Evolutionary conservation across 2,329 filamentous ascomycete genomes (phyloP).

Genomic region (Tolypocladium cylindrosporum): DNA sequence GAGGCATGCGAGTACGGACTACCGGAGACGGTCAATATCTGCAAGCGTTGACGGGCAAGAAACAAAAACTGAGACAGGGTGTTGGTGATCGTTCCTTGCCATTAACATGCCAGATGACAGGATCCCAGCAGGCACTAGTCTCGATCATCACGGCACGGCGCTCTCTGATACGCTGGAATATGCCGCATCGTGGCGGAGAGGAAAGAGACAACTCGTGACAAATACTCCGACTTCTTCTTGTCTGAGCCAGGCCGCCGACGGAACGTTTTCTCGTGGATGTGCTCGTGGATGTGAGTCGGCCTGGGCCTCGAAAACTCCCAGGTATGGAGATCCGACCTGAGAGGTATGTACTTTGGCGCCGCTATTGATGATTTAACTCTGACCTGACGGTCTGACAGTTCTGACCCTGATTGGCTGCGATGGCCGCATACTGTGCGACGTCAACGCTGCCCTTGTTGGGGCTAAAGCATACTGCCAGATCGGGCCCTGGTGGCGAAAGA

Average conservation of each 20-base stretch:
- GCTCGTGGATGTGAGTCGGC: neutral
- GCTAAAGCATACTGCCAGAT: neutral
- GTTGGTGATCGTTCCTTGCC: neutral
- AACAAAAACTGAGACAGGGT: neutral
- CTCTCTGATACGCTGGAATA: neutral
- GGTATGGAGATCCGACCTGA: neutral
- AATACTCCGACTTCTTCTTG: neutral
- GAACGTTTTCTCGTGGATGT: neutral
- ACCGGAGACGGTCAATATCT: too few relatives aligned
- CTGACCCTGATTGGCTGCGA: too few relatives aligned
- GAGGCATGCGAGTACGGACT: neutral
- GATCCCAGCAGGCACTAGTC: neutral
- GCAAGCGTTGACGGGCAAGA: neutral
- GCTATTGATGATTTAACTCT: neutral
- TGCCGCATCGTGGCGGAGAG: neutral
- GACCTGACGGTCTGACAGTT: too few relatives aligned
- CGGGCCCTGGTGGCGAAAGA: neutral
- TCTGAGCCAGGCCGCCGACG: neutral
- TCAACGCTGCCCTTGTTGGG: neutral
- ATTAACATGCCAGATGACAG: neutral
- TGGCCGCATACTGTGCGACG: neutral
- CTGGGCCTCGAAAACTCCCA: too few relatives aligned
- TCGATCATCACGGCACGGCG: neutral
- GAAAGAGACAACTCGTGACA: conserved; percentile 1
- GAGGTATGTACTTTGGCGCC: neutral